phyloP scores from a whole-genome alignment of 164 flowering plant genomes.

The Berberis vulgaris region DNA sequence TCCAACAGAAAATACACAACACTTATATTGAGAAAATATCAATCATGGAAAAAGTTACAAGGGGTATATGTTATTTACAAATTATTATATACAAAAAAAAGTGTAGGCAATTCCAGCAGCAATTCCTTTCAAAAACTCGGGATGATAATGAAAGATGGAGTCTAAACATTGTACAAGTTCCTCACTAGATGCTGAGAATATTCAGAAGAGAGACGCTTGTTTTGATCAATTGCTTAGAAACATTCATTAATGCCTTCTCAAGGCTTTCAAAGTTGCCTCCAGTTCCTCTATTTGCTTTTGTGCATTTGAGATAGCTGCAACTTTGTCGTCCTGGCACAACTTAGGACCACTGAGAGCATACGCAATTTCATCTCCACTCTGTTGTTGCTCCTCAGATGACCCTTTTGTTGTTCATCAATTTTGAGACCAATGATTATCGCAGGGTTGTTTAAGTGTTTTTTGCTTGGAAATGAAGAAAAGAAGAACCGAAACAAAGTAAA shows the following conservation, averaged over 20 bases:
- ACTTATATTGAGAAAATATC: too few species aligned
- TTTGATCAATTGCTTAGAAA: constrained; percentile 24
- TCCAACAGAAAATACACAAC: too few species aligned
- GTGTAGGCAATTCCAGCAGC: too few species aligned
- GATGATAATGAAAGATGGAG: background rate
- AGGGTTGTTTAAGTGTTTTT: background rate
- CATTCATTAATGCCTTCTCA: constrained; percentile 21
- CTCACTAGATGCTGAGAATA: constrained; percentile 2
- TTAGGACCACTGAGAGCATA: too few species aligned
- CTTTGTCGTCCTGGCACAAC: background rate
- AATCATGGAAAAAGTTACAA: too few species aligned
- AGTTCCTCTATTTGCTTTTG: constrained; percentile 12
- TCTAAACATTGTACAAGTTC: too few species aligned
- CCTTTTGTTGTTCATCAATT: constrained; percentile 14
- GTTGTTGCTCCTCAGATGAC: too few species aligned
- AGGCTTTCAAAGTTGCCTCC: constrained; percentile 17
- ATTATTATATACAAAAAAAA: too few species aligned
- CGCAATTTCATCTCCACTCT: too few species aligned
- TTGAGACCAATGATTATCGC: constrained; percentile 14
- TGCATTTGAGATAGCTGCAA: constrained; percentile 6
- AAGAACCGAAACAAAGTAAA: too few species aligned
- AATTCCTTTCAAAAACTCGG: background rate
- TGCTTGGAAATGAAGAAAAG: background rate
- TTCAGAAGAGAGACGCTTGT: constrained; percentile 27
- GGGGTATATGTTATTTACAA: too few species aligned